phyloP scores from a whole-genome alignment of 495 filamentous ascomycete species.

The Neurospora cerealis region DNA sequence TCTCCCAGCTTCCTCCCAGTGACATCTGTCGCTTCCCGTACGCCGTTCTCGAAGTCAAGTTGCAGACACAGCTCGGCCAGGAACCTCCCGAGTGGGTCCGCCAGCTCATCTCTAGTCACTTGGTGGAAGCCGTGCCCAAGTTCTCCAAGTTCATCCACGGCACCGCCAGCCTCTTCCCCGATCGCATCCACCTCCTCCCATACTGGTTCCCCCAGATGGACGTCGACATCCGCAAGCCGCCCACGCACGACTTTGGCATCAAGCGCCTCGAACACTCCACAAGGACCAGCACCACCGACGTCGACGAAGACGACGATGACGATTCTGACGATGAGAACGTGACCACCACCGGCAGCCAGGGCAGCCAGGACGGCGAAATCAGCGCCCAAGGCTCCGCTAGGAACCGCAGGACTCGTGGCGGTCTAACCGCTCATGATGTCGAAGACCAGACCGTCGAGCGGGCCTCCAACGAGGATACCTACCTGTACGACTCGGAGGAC shows the following conservation, averaged over 20 bases:
- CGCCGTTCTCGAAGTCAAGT: conserved; percentile 91
- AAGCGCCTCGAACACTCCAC: conserved; percentile 64
- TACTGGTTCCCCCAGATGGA: conserved; percentile 99
- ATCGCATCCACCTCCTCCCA: conserved; percentile 79
- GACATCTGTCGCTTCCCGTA: conserved; percentile 93
- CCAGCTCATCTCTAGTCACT: conserved; percentile 80
- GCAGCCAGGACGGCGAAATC: conserved; percentile 23
- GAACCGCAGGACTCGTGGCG: conserved; percentile 28
- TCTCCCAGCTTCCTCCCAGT: conserved; percentile 72
- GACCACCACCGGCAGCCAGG: neutral
- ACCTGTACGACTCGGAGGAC: conserved; percentile 91
- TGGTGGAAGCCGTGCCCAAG: conserved; percentile 96
- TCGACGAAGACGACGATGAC: conserved; percentile 52
- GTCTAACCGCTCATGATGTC: conserved; percentile 27
- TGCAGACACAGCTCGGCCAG: conserved; percentile 95
- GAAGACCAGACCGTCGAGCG: conserved; percentile 36
- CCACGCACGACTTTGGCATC: conserved; percentile 79
- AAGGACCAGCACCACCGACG: conserved; percentile 67
- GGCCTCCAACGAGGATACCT: conserved; percentile 53
- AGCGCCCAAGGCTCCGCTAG: conserved; percentile 25
- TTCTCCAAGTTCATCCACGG: conserved; percentile 99
- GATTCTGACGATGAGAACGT: conserved; percentile 43
- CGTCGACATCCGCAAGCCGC: conserved; percentile 90
- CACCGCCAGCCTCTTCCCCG: conserved; percentile 74
- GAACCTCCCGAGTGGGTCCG: conserved; percentile 95